Conservation (phyloP, 805 yeast genomes). For the Candida odintsovae region DNA sequence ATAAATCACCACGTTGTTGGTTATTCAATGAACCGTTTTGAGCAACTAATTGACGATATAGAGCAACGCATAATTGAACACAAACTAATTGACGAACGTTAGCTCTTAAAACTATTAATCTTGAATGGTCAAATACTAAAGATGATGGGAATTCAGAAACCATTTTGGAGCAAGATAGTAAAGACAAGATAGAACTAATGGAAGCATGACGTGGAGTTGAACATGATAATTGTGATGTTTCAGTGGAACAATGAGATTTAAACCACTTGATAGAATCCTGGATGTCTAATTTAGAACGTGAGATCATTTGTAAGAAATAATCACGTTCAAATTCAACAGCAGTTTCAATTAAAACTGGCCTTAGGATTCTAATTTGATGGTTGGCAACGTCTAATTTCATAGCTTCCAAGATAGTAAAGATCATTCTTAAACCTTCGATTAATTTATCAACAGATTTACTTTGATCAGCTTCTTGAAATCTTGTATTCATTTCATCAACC, state of each 20-base stretch:
- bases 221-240: constrained; percentile 8
- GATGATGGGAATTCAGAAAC: constrained; percentile 79
- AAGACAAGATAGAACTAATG: constrained; percentile 49
- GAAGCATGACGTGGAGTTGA: constrained; percentile 34
- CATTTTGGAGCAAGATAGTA: constrained; percentile 75
- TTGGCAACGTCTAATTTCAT: constrained; percentile 95
- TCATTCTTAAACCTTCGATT: constrained; percentile 70
- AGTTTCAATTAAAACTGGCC: constrained; percentile 80
- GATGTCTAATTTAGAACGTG: constrained; percentile 24
- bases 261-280: constrained; percentile 25
- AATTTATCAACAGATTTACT: constrained; percentile 34
- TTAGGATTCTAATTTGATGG: constrained; percentile 80
- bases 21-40: constrained; percentile 13
- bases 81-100: constrained; percentile 84
- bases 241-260: constrained; percentile 11
- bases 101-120: constrained; percentile 72
- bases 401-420: constrained; percentile 82
- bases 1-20: constrained; percentile 24
- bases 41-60: constrained; percentile 63
- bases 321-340: constrained; percentile 88
- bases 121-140: constrained; percentile 76
- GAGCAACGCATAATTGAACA: constrained; percentile 62
- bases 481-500: constrained; percentile 75
- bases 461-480: constrained; percentile 32
- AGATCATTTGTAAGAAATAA: constrained; percentile 70